These are phyloP conservation scores for Paragyromitra xinjiangensis DNA, from an alignment of 495 filamentous ascomycete species.

Conservation along the genomic window DNA sequence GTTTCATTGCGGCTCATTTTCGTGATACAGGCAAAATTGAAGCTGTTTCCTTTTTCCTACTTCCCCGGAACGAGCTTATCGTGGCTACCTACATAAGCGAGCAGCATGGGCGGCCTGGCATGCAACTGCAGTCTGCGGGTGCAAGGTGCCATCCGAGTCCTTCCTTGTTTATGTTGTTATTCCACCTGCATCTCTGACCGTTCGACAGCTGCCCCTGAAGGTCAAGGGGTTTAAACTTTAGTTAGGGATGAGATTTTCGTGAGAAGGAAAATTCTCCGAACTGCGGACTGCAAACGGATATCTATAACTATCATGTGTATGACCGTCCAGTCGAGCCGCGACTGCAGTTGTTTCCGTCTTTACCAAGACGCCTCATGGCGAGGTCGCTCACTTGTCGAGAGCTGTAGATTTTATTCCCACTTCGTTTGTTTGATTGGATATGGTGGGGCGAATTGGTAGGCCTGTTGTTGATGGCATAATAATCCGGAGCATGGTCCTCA, in stretches of 20 bases:
- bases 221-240: slow-evolving; percentile 29
- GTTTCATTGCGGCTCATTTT: slow-evolving; percentile 35
- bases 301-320: slow-evolving; percentile 6
- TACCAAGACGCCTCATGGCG: neutral
- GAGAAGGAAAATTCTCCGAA: slow-evolving; percentile 36
- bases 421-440: slow-evolving; percentile 17
- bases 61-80: slow-evolving; percentile 46
- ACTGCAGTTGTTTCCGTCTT: neutral
- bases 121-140: slow-evolving; percentile 46
- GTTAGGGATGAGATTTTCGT: slow-evolving; percentile 6
- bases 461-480: neutral
- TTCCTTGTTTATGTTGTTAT: slow-evolving; percentile 45
- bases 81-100: slow-evolving; percentile 46
- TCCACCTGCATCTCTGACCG: slow-evolving; percentile 38
- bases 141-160: slow-evolving; percentile 40
- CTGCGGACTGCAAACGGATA: slow-evolving; percentile 12
- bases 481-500: neutral
- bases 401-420: neutral
- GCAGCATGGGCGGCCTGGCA: slow-evolving; percentile 36
- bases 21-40: slow-evolving; percentile 14
- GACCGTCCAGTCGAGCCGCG: neutral
- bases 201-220: slow-evolving; percentile 7
- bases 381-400: neutral
- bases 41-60: slow-evolving; percentile 13
- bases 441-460: neutral